These are phyloP conservation scores for Trichosporon faecale DNA, from an alignment of 1,284 basidiomycete species.

Conservation along the genomic window DNA sequence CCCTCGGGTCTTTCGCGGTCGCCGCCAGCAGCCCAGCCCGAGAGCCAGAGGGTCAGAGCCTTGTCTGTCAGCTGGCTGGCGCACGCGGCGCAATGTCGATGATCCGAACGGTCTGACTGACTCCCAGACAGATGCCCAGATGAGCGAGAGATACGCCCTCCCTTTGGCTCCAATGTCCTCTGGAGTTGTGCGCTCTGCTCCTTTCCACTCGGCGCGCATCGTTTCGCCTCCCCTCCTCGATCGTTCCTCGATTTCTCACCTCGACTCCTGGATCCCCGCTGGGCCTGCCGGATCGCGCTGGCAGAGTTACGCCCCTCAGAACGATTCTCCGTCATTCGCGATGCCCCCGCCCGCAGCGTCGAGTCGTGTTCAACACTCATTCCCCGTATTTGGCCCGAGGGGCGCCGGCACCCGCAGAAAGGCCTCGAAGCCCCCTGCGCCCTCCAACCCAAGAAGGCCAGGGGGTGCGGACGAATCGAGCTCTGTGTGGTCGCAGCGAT, in stretches of 20 bases:
- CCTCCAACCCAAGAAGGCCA: background rate
- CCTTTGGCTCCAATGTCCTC: background rate
- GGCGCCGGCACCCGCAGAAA: background rate
- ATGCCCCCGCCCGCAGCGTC: background rate
- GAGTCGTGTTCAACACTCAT: background rate
- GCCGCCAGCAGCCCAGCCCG: too few species aligned
- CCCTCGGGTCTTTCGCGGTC: too few species aligned
- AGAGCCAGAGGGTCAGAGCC: too few species aligned
- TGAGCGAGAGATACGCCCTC: background rate
- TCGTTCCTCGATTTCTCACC: background rate
- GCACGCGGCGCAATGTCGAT: too few species aligned
- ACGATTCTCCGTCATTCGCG: background rate
- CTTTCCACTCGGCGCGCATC: constrained; percentile 8
- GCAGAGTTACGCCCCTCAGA: background rate
- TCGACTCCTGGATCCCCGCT: background rate
- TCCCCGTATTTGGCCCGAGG: background rate
- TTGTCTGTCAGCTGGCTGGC: too few species aligned
- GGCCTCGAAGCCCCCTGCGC: background rate
- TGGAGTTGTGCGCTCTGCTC: background rate
- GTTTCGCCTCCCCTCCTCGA: background rate
- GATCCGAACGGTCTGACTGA: background rate
- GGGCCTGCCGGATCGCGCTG: too few species aligned
- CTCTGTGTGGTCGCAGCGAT: background rate
- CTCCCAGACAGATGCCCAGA: background rate
- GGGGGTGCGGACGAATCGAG: background rate